Evolutionary conservation across 495 filamentous ascomycete genomes (phyloP).

Genomic region (Lophium mytilinum): DNA sequence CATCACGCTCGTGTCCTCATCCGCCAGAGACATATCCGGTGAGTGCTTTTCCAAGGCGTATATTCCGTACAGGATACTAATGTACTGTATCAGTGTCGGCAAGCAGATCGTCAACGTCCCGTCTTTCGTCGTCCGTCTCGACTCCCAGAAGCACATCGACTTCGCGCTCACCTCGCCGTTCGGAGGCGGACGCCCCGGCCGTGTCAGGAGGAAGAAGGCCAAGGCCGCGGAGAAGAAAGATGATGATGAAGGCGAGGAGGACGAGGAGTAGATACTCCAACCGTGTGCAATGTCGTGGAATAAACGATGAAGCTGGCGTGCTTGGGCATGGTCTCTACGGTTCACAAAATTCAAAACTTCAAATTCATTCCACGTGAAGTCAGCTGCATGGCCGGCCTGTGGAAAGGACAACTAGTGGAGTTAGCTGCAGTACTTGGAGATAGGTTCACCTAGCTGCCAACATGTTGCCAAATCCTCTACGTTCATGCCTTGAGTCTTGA

Average conservation of each 20-base stretch:
- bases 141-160: constrained; percentile 99
- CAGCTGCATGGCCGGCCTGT: no score
- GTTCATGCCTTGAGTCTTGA: no score
- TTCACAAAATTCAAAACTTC: no score
- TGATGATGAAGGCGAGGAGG: constrained; percentile 75
- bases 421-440: no score
- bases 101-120: constrained; percentile 99
- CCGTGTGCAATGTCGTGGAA: background rate
- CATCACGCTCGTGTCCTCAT: constrained; percentile 99
- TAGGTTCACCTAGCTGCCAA: no score
- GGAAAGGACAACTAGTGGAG: no score
- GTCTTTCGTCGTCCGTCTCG: constrained; percentile 97
- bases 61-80: background rate
- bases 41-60: constrained; percentile 11
- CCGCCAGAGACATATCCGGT: constrained; percentile 96
- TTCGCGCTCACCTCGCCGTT: constrained; percentile 96
- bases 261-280: constrained; percentile 63
- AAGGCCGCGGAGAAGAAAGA: constrained; percentile 82
- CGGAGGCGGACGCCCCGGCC: constrained; percentile 91
- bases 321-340: no score
- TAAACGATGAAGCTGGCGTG: background rate
- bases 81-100: constrained; percentile 55
- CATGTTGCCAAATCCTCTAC: no score
- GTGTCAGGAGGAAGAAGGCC: constrained; percentile 98
- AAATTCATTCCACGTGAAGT: no score